Base-by-base conservation (phyloP, 2,329 filamentous ascomycete genomes). In the Dryadomyces quercivorus region DNA sequence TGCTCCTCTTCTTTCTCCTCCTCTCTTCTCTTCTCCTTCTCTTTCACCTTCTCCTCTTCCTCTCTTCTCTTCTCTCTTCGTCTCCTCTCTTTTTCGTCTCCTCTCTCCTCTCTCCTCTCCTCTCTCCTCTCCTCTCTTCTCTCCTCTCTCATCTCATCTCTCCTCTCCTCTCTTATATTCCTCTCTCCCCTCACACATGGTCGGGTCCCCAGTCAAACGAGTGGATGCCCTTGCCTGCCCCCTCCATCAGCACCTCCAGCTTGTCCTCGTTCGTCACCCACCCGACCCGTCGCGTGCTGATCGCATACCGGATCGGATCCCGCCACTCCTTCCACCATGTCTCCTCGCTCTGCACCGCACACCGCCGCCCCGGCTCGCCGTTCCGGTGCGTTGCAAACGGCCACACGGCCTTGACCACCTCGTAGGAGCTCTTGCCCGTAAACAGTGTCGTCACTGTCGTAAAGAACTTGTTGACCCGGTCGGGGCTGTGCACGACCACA, bases 351-450 rank as follows among this genome's bases (percentile, higher is more conserved):
- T 78, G 75, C n/a, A 80, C 75, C 3, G 70, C 68, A 59, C 71
- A 78, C 52, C 63, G 64, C 50, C 73, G 69, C 13, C 63, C 71
- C n/a, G 58, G 63, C 57, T 75, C 74, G 43, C 67, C 75, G 59
- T 65, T 72, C 61, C 63, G 67, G 3, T 69, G 66, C 58, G 74
- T 75, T 1, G 77, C 77, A 64, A 78, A 81, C 3, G 77, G 78
- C 77, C 78, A 81, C 1, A 81, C 71, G 1, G 72, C 70, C 62
- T 78, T 76, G 50, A 77, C 70, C 2, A 78, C 74, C 63, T 80
- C 77, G 59, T 80, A 81, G 58, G 71, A 74, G 62, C 72, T 73
- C 63, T 73, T 76, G 3, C 76, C 75, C 0, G 69, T 68, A 59
- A 81, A 79, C 2, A 80, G 63, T 22, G 72, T 70, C 2, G 73